Evolutionary conservation across 169 alveolate species (phyloP).

Genomic region (Eimeria maxima): DNA sequence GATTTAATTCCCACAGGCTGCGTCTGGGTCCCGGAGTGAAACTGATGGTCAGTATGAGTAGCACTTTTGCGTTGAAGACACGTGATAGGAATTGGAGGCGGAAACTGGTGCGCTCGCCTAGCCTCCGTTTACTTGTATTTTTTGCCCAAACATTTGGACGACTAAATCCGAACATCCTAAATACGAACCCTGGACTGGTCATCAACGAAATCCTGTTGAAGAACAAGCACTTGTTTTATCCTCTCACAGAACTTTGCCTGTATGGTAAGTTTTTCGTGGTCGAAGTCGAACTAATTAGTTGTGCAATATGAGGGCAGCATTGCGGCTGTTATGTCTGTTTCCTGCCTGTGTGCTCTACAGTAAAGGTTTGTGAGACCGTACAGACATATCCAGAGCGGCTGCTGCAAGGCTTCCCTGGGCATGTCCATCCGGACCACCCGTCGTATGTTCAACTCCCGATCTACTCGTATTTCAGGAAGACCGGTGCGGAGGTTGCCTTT

Average conservation of each 20-base stretch:
- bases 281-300: neutral
- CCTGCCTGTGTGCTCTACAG: neutral
- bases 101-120: conserved; percentile 38
- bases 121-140: conserved; percentile 45
- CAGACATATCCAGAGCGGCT: conserved; percentile 64
- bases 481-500: conserved; percentile 67
- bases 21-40: conserved; percentile 37
- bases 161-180: conserved; percentile 54
- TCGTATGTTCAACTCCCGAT: conserved; percentile 47
- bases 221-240: conserved; percentile 46
- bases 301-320: neutral
- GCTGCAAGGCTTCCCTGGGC: conserved; percentile 50
- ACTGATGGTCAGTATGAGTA: conserved; percentile 51
- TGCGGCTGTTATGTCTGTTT: neutral
- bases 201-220: conserved; percentile 47
- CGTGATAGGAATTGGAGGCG: conserved; percentile 63
- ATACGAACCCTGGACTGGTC: conserved; percentile 37
- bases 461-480: conserved; percentile 44
- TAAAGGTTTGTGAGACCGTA: conserved; percentile 36
- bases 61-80: conserved; percentile 37
- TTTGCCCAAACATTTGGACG: conserved; percentile 48
- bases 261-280: conserved; percentile 17
- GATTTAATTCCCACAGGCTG: conserved; percentile 55
- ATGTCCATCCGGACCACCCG: conserved; percentile 71
- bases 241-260: conserved; percentile 46